Evolutionary conservation across 106 monocot species (phyloP), one percentile per base, ranked within the genome.

Genomic region (Alisma plantagoaquatica): DNA sequence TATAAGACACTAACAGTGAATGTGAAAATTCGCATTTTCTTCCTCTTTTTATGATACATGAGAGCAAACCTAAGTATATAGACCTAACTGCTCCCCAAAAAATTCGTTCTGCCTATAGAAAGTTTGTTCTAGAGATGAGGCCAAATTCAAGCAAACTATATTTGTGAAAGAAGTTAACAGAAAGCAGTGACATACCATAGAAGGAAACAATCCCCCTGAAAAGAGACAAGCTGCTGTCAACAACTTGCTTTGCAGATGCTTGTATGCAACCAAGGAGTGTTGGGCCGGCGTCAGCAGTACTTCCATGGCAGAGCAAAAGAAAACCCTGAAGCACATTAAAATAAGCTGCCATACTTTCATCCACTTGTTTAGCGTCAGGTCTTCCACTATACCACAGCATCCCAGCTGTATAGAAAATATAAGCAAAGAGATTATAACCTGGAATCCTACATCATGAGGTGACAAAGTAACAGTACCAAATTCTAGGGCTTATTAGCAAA

Each of bases 241-340:
- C 28, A 18, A 96, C 78, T 61, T 73, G 65, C 54, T 74, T 84
- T 22, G 81, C 72, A 51, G 84, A 80, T 35, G 56, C 33, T 60
- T 31, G 33, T 15, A 88, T 77, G 43, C 41, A 63, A 26, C 66
- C 61, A 56, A 70, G 73, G 49, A 96, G 84, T 25, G 87, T 96
- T 1, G 75, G 70, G 2, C 88, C 94, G 29, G 84, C 70, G 56
- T 75, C 75, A 15, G 74, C 80, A 2, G 87, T 78, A 33, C 75
- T 81, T 1, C 81, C 77, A 68, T 88, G 84, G 51, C 80, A 96
- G 44, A 75, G 62, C 49, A 96, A 70, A 72, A 96, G 31, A 44
- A 96, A 83, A 1, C 94, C 94, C 28, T 87, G 69, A 68, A 96
- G 88, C 41, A 66, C 10, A 46, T 96, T 96, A 60, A 71, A 84